Evolutionary conservation across 192 early-diverging fungal species (phyloP).

Genomic region (Rhizoclosmatium globosum): DNA sequence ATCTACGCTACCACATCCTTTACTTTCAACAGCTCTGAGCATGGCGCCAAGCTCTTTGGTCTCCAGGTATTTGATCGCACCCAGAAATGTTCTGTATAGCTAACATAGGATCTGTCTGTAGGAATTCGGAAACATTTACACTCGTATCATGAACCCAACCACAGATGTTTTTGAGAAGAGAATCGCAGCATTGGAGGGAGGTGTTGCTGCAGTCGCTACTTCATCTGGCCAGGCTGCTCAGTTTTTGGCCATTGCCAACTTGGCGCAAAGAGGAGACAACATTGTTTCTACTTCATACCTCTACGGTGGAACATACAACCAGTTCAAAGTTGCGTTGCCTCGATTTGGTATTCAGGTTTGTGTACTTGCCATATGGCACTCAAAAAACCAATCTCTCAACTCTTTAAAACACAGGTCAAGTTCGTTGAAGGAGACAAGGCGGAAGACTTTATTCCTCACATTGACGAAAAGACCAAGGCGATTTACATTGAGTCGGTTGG

Average conservation of each 20-base stretch:
- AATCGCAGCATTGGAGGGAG: constrained; percentile 90
- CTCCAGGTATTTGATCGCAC: constrained; percentile 47
- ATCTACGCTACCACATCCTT: constrained; percentile 92
- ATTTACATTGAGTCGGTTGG: constrained; percentile 92
- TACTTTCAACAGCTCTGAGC: constrained; percentile 81
- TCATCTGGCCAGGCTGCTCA: constrained; percentile 87
- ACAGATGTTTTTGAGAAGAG: constrained; percentile 91
- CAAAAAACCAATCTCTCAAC: too few species aligned
- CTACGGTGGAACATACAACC: constrained; percentile 67
- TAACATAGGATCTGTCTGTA: background rate
- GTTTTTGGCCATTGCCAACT: constrained; percentile 80
- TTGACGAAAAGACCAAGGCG: constrained; percentile 91
- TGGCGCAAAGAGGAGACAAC: constrained; percentile 86
- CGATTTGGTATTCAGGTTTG: constrained; percentile 77
- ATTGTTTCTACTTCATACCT: constrained; percentile 79
- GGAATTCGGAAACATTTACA: constrained; percentile 85
- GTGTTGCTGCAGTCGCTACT: constrained; percentile 72
- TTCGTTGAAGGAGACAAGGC: constrained; percentile 80
- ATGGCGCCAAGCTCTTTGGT: constrained; percentile 85
- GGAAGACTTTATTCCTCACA: constrained; percentile 75
- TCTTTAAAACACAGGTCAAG: constrained; percentile 48
- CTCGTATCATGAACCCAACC: constrained; percentile 85
- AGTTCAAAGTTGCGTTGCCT: constrained; percentile 86
- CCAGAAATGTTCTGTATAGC: constrained; percentile 23
- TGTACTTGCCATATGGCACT: too few species aligned